Percentiles rank a stretch among this genome's conserved stretches.
phyloP scores from a whole-genome alignment of 2,329 filamentous ascomycete genomes.

The Akanthomyces muscarius region DNA sequence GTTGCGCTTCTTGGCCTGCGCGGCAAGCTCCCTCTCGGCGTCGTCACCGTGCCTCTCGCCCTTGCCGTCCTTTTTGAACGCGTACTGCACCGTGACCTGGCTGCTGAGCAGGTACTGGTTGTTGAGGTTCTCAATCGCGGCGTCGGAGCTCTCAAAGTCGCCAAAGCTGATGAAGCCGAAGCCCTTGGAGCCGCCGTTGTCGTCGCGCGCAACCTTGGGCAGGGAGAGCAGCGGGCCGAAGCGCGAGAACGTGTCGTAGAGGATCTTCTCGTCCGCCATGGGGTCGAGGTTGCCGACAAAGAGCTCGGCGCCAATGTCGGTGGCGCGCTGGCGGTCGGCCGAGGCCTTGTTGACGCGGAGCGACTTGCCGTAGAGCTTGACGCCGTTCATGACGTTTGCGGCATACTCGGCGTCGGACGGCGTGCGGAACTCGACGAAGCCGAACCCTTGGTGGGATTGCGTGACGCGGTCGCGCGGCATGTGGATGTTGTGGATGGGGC shows the following conservation, averaged over 20 bases:
- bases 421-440: conserved; percentile 96
- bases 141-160: conserved; percentile 90
- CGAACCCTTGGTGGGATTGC: conserved; percentile 94
- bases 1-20: conserved; percentile 91
- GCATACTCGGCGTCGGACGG: conserved; percentile 97
- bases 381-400: conserved; percentile 92
- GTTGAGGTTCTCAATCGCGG: conserved; percentile 88
- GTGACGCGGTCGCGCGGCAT: conserved; percentile 97
- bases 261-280: conserved; percentile 90
- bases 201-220: conserved; percentile 90
- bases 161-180: conserved; percentile 94
- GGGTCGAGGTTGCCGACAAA: conserved; percentile 94
- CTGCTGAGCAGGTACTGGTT: conserved; percentile 97
- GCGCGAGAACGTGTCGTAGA: conserved; percentile 90
- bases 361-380: conserved; percentile 88
- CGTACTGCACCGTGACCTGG: conserved; percentile 93
- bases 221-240: conserved; percentile 82
- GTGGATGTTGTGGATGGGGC: conserved; percentile 96
- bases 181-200: conserved; percentile 83
- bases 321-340: conserved; percentile 89
- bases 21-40: conserved; percentile 85
- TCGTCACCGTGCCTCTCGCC: conserved; percentile 93
- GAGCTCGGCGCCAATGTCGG: conserved; percentile 92
- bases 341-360: conserved; percentile 91
- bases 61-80: conserved; percentile 98